A percentile compares a stretch with the other conserved stretches of the same genome.
phyloP scores from a whole-genome alignment of 2,329 filamentous ascomycete species.

The Magnaporthiopsis incrustans region DNA sequence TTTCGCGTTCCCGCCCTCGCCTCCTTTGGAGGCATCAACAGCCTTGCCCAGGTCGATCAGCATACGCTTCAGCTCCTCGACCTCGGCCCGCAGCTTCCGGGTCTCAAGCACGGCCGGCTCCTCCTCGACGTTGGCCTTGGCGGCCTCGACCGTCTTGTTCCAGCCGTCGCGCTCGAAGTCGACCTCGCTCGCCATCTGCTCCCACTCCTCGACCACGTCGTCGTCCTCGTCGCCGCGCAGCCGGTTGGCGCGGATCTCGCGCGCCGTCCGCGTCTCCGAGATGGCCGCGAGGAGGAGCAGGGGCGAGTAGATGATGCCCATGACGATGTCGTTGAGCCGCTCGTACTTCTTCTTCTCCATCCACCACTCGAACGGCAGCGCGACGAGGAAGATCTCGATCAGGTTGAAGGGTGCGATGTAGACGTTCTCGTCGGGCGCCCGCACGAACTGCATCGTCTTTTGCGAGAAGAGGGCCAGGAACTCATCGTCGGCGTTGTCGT shows the following conservation, averaged over 20 bases:
- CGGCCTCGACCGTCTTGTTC: constrained; percentile 69
- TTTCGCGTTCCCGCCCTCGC: neutral
- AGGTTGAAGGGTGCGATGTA: constrained; percentile 96
- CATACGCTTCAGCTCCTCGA: constrained; percentile 47
- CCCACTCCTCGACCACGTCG: constrained; percentile 86
- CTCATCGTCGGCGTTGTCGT: constrained; percentile 87
- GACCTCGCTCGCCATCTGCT: constrained; percentile 63
- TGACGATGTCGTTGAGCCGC: constrained; percentile 72
- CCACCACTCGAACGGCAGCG: constrained; percentile 92
- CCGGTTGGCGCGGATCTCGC: constrained; percentile 63
- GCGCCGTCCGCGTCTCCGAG: constrained; percentile 59
- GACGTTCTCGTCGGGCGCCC: constrained; percentile 95
- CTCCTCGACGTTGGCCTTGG: constrained; percentile 72
- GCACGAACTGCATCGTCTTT: constrained; percentile 94
- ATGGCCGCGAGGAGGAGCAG: constrained; percentile 71
- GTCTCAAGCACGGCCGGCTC: constrained; percentile 70
- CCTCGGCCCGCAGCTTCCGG: constrained; percentile 47
- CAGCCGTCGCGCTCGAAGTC: constrained; percentile 82
- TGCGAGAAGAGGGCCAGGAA: constrained; percentile 89
- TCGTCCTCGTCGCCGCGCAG: constrained; percentile 80
- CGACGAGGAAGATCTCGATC: constrained; percentile 73
- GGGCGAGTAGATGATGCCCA: constrained; percentile 67
- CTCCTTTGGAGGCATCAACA: constrained; percentile 8
- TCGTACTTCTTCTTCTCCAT: constrained; percentile 67
- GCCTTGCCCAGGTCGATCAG: constrained; percentile 23